Conservation (phyloP, 2,329 filamentous ascomycete genomes). For the Tricladium varicosporioides region DNA sequence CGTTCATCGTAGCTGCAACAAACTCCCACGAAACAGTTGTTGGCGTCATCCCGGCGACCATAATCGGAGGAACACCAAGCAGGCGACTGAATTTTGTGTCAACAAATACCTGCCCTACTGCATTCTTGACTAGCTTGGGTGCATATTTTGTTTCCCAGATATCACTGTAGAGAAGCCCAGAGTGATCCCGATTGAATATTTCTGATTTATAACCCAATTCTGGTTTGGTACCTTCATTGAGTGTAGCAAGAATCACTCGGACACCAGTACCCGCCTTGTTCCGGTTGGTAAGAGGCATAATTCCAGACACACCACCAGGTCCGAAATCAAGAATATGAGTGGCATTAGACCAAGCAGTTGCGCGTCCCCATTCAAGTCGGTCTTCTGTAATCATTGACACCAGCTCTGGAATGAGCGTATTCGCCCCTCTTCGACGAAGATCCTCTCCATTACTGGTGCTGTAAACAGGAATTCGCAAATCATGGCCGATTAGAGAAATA, state of each 20-base stretch:
- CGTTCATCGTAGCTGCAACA: conserved; percentile 86
- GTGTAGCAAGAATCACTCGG: conserved; percentile 29
- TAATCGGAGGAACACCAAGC: conserved; percentile 75
- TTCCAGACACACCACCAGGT: conserved; percentile 30
- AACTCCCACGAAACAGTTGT: conserved; percentile 85
- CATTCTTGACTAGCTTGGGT: not conserved
- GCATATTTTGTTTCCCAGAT: conserved; percentile 45
- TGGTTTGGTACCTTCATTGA: not conserved
- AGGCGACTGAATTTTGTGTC: conserved; percentile 92
- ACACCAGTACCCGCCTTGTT: conserved; percentile 34
- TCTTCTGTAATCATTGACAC: conserved; percentile 30
- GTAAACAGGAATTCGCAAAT: conserved; percentile 43
- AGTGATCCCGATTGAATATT: conserved; percentile 24
- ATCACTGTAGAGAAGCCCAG: conserved; percentile 41
- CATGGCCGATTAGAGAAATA: conserved; percentile 35
- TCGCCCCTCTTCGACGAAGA: conserved; percentile 20
- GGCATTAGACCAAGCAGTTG: conserved; percentile 25
- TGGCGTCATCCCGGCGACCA: conserved; percentile 91
- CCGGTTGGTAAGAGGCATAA: conserved; percentile 31
- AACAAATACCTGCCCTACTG: conserved; percentile 42
- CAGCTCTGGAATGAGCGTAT: conserved; percentile 20
- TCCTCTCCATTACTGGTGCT: conserved; percentile 33
- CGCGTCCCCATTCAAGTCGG: conserved; percentile 29
- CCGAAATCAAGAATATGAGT: conserved; percentile 38
- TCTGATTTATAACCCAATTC: not conserved